Evolutionary conservation across 148 eudicot genomes (phyloP).

Genomic region (Oxyria digyna): DNA sequence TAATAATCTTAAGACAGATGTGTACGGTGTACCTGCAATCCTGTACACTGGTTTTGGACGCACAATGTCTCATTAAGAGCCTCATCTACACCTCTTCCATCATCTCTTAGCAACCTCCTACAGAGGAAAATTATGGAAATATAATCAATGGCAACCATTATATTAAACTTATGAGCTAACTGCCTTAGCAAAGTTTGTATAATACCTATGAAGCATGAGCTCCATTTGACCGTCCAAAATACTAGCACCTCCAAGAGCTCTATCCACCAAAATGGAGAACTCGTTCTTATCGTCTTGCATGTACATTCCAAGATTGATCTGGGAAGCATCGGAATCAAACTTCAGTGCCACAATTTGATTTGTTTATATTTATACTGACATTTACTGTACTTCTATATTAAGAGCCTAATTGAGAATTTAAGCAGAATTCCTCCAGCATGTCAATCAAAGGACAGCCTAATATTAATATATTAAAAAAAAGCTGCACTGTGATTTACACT

Average conservation of each 20-base stretch:
- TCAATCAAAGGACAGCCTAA: background rate
- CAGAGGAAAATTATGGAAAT: conserved; percentile 3
- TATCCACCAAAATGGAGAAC: conserved; percentile 84
- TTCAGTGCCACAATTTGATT: background rate
- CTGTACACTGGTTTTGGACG: conserved; percentile 40
- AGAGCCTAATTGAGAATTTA: background rate
- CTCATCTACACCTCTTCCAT: conserved; percentile 81
- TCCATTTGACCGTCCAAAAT: conserved; percentile 83
- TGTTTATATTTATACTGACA: background rate
- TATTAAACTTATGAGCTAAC: conserved; percentile 5
- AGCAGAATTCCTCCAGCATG: background rate
- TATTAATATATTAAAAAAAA: background rate
- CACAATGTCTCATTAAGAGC: conserved; percentile 86
- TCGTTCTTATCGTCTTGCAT: conserved; percentile 61
- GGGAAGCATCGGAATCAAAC: conserved; percentile 16
- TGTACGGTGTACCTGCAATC: conserved; percentile 48
- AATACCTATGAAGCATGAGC: conserved; percentile 92
- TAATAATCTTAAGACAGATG: background rate
- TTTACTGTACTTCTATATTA: background rate
- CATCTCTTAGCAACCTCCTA: conserved; percentile 85
- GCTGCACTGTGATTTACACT: background rate
- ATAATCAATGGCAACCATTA: background rate
- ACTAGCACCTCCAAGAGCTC: conserved; percentile 93
- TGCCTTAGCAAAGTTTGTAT: background rate
- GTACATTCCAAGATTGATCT: conserved; percentile 86